Percentiles rank a stretch among this genome's conserved stretches.
phyloP scores from a whole-genome alignment of 2,329 filamentous ascomycete genomes.

The Bipolaris sorokiniana region DNA sequence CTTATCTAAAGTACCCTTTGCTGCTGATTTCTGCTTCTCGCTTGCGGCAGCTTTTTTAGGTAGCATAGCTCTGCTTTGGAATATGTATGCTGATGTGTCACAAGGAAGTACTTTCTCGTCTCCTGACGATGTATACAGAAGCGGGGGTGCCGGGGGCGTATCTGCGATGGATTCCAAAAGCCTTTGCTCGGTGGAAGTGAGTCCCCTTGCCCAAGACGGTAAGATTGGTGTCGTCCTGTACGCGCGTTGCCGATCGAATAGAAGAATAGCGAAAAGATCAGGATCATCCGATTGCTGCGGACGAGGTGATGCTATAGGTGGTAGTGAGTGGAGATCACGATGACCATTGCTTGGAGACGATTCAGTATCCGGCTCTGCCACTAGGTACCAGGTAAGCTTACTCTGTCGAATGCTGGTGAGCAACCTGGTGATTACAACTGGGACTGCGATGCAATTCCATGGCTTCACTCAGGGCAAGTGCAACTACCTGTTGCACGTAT shows the following conservation, averaged over 20 bases:
- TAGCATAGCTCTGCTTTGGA: background rate
- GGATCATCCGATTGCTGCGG: background rate
- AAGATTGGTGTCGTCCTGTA: slow-evolving; percentile 2
- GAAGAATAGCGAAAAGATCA: slow-evolving; percentile 14
- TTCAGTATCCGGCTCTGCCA: background rate
- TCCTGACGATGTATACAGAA: no score
- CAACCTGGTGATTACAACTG: slow-evolving; percentile 1
- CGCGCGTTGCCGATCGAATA: slow-evolving; percentile 16
- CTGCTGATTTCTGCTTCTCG: background rate
- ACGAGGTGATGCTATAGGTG: background rate
- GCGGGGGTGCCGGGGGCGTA: no score
- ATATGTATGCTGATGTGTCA: background rate
- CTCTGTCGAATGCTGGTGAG: background rate
- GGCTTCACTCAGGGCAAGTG: background rate
- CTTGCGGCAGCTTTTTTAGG: background rate
- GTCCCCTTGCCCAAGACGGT: background rate
- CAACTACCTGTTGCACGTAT: slow-evolving; percentile 1
- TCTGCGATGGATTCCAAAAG: no score
- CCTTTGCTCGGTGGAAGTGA: no score
- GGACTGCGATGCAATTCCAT: slow-evolving; percentile 5
- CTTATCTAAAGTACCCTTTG: background rate
- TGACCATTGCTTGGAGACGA: background rate
- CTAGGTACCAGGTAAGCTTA: background rate
- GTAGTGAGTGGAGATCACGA: background rate
- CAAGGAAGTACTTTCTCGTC: no score